Conservation (phyloP, 2,329 filamentous ascomycete genomes). For the Ophiosphaerella narmari region DNA sequence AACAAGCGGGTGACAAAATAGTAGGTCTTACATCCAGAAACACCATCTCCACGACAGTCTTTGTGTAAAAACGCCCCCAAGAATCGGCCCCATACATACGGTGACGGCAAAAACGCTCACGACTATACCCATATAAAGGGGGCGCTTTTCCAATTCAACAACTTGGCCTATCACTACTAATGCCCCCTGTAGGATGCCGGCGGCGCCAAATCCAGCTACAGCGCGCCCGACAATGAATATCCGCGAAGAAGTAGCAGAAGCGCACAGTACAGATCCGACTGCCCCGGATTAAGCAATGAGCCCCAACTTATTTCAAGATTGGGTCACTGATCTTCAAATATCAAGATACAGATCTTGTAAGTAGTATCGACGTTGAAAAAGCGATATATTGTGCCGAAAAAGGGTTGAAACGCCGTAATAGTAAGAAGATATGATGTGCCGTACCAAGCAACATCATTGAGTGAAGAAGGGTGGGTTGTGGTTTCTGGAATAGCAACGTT, state of each 20-base stretch:
- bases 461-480: constrained; percentile 43
- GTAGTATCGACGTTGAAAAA: neutral
- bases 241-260: too few relatives aligned
- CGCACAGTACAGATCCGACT: too few relatives aligned
- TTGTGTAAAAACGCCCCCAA: neutral
- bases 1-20: too few relatives aligned
- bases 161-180: constrained; percentile 32
- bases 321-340: too few relatives aligned
- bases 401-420: constrained; percentile 33
- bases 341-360: too few relatives aligned
- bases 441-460: constrained; percentile 47
- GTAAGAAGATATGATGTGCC: constrained; percentile 31
- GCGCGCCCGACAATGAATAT: too few relatives aligned
- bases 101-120: constrained; percentile 17
- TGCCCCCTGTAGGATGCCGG: too few relatives aligned
- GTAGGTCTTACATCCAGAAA: constrained; percentile 23
- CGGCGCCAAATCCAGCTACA: too few relatives aligned
- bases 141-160: constrained; percentile 47
- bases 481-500: constrained; percentile 47
- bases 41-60: constrained; percentile 58
- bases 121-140: constrained; percentile 49
- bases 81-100: neutral
- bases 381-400: constrained; percentile 39
- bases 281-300: too few relatives aligned
- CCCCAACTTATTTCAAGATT: too few relatives aligned